Evolutionary conservation across 257 asterid genomes (phyloP), one percentile per base, ranked within the genome.

Genomic region (Salvia hispanica): DNA sequence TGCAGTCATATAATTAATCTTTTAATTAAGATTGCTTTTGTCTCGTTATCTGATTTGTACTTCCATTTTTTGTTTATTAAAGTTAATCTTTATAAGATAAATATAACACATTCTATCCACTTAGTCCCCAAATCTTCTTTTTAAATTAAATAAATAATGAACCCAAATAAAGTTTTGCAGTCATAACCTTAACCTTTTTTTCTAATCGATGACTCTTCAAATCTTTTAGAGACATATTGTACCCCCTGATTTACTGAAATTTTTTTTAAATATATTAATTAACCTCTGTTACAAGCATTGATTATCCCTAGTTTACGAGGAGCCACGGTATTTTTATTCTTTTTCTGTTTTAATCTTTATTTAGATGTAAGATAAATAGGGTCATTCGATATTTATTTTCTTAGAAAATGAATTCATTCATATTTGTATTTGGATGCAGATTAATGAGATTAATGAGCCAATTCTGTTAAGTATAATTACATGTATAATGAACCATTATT

Each of bases 101-200:
- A 59, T 56, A 15, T 14, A 44, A 59, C 84, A 84, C 84, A 76
- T 76, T 78, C 77, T 66, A 76, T 71, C 83, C 86, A 77, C 84
- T 73, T 73, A 55, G 40, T 59, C 56, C 42, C 43, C 58, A 40
- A 54, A 62, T 14, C 63, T 16, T 59, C 39, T 18, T 43, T 64
- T 57, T 64, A 21, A 61, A 42, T 42, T 69, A 61, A 13, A 15
- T 15, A 36, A 67, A 28, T 66, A 66, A 52, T 68, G 36, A 13
- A 18, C 18, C 48, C 59, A 71, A 73, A 73, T 58, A 52, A 45
- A 70, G 74, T 48, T 71, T 62, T 59, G 60, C 72, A 72, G 70
- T 73, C 75, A 63, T 71, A 73, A 73, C 73, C 75, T 54, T 55
- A 66, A 66, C 68, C 75, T 62, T 61, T 57, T 48, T 5, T 58